Percentiles rank a stretch among this genome's conserved stretches.
Conservation (phyloP, 805 yeast genomes). For the Saturnispora serradocipensis region DNA sequence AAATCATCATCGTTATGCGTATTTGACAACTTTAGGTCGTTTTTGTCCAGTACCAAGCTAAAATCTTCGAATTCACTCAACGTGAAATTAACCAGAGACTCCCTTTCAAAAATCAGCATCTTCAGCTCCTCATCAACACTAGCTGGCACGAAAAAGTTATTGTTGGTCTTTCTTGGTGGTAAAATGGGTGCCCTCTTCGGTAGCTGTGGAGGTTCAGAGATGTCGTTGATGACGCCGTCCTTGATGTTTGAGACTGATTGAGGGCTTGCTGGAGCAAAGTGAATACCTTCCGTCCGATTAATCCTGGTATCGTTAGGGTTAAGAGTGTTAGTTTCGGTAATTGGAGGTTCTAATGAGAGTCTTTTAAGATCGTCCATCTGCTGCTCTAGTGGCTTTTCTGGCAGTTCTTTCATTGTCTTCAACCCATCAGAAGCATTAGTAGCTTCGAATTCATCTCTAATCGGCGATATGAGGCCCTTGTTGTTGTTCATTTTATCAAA, state of each 20-base stretch:
- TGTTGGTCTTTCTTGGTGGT: constrained; percentile 1
- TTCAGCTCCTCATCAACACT: neutral
- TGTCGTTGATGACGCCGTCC: constrained; percentile 1
- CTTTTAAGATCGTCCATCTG: neutral
- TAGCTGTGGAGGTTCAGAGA: constrained; percentile 1
- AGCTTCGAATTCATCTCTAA: neutral
- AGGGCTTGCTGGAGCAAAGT: neutral
- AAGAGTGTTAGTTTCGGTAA: neutral
- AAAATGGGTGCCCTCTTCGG: constrained; percentile 7
- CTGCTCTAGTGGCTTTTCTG: constrained; percentile 1
- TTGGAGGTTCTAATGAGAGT: neutral
- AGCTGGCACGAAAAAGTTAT: neutral
- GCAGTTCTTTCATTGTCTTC: neutral
- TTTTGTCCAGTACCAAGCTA: neutral
- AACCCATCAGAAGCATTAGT: neutral
- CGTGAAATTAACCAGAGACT: neutral
- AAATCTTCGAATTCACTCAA: neutral
- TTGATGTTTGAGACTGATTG: neutral
- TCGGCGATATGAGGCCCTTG: constrained; percentile 1
- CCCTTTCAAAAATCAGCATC: neutral
- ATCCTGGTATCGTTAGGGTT: neutral
- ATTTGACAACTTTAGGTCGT: no score
- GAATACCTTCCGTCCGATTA: constrained; percentile 1
- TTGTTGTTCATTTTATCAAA: neutral
- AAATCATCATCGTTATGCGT: neutral